phyloP scores from a whole-genome alignment of 1,284 basidiomycete genomes.

The Porogramme epimiltina region DNA sequence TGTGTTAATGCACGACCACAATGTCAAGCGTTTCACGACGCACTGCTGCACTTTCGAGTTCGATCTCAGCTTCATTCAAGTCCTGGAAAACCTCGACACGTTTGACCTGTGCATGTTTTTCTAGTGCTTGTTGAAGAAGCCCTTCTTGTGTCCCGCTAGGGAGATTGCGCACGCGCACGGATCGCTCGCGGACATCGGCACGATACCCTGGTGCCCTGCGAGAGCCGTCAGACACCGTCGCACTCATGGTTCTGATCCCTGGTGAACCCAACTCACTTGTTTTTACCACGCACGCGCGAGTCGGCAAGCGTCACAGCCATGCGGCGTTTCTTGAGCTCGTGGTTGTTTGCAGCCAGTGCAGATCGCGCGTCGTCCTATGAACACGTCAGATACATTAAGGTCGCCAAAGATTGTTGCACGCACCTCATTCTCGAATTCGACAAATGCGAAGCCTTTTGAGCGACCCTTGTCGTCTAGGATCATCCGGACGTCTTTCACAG shows the following conservation, averaged over 20 bases:
- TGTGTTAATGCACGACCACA: neutral
- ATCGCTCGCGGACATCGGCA: slow-evolving; percentile 68
- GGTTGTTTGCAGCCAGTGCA: slow-evolving; percentile 80
- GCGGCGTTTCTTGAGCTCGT: slow-evolving; percentile 81
- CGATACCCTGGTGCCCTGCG: slow-evolving; percentile 39
- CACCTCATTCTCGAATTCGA: slow-evolving; percentile 88
- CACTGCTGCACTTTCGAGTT: slow-evolving; percentile 75
- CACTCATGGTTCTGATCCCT: too few species aligned
- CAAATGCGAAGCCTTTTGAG: slow-evolving; percentile 88
- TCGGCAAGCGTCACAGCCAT: slow-evolving; percentile 86
- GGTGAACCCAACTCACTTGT: slow-evolving; percentile 41
- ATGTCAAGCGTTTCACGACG: slow-evolving; percentile 31
- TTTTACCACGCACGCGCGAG: slow-evolving; percentile 60
- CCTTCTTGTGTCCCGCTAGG: slow-evolving; percentile 81
- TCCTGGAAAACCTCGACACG: slow-evolving; percentile 77
- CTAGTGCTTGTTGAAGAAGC: slow-evolving; percentile 83
- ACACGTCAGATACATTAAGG: slow-evolving; percentile 1
- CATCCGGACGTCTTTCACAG: slow-evolving; percentile 80
- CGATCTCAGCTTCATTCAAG: slow-evolving; percentile 72
- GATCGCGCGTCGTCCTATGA: slow-evolving; percentile 68
- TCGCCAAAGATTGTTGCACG: slow-evolving; percentile 17
- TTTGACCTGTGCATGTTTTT: slow-evolving; percentile 74
- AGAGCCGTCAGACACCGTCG: neutral
- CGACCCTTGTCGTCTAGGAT: slow-evolving; percentile 71
- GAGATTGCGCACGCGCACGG: slow-evolving; percentile 76